Conservation (phyloP, 2,329 filamentous ascomycete species). For the Curvularia hawaiiensis region DNA sequence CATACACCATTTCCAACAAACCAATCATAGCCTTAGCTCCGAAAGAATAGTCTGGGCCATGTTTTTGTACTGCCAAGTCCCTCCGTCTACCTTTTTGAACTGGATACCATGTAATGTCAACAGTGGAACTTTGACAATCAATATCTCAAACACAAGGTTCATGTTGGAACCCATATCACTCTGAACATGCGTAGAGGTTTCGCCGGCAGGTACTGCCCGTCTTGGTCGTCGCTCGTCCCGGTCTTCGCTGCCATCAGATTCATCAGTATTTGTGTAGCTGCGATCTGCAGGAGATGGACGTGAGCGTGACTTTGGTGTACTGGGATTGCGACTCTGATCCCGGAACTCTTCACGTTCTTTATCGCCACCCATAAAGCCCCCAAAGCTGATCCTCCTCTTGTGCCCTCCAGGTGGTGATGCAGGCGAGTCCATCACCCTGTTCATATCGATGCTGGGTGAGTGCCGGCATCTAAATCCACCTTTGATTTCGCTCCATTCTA, state of each 20-base stretch:
- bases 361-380: conserved; percentile 64
- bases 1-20: conserved; percentile 1
- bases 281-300: conserved; percentile 61
- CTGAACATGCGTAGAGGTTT: conserved; percentile 91
- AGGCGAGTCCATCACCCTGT: conserved; percentile 67
- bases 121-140: conserved; percentile 96
- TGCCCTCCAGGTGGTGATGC: conserved; percentile 56
- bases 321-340: conserved; percentile 61
- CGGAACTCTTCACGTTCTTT: conserved; percentile 70
- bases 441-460: conserved; percentile 84
- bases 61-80: conserved; percentile 98
- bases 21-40: conserved; percentile 60
- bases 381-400: conserved; percentile 82
- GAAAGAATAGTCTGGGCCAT: conserved; percentile 96
- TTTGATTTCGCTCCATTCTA: conserved; percentile 91
- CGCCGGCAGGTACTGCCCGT: conserved; percentile 65
- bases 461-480: conserved; percentile 92
- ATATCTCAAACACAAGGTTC: conserved; percentile 89
- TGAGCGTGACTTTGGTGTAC: conserved; percentile 55
- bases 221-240: conserved; percentile 53
- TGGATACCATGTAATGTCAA: conserved; percentile 94
- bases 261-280: conserved; percentile 86
- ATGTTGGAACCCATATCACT: conserved; percentile 85
- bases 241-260: conserved; percentile 73
- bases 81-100: conserved; percentile 94